phyloP scores from a whole-genome alignment of 768 basidiomycete species.

The Mycena belliarum region DNA sequence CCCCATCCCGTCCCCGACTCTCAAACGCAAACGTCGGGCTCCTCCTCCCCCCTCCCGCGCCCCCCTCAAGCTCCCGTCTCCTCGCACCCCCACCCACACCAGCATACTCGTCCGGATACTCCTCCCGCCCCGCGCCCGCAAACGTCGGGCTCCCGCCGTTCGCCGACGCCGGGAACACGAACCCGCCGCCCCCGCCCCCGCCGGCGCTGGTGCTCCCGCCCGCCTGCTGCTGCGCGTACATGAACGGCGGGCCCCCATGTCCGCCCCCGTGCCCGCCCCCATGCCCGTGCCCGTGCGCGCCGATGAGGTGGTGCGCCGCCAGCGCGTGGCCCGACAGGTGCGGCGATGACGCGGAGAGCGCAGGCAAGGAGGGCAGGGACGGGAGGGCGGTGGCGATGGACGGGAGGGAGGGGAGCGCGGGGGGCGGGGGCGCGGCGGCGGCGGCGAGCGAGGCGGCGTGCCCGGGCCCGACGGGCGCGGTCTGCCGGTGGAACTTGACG shows the following conservation, averaged over 20 bases:
- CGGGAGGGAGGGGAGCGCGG: slow-evolving; percentile 1
- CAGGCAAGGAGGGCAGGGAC: background rate
- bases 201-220: too few species aligned
- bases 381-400: background rate
- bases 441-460: slow-evolving; percentile 45
- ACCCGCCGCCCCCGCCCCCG: background rate
- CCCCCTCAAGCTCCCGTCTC: too few species aligned
- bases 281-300: too few species aligned
- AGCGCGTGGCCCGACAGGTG: too few species aligned
- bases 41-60: background rate
- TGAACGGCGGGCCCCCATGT: background rate
- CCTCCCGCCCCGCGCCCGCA: too few species aligned
- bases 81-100: too few species aligned
- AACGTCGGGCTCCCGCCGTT: too few species aligned
- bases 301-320: too few species aligned
- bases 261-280: too few species aligned
- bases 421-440: slow-evolving; percentile 29
- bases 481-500: slow-evolving; percentile 82
- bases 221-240: slow-evolving; percentile 17
- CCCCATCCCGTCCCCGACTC: too few species aligned
- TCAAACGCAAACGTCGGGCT: background rate
- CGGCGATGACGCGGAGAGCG: background rate
- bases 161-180: background rate
- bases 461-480: slow-evolving; percentile 75
- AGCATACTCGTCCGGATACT: too few species aligned